These are phyloP conservation scores for Sugiyamaella sp. DNA, from an alignment of 1,139 yeast genomes.

Conservation along the genomic window DNA sequence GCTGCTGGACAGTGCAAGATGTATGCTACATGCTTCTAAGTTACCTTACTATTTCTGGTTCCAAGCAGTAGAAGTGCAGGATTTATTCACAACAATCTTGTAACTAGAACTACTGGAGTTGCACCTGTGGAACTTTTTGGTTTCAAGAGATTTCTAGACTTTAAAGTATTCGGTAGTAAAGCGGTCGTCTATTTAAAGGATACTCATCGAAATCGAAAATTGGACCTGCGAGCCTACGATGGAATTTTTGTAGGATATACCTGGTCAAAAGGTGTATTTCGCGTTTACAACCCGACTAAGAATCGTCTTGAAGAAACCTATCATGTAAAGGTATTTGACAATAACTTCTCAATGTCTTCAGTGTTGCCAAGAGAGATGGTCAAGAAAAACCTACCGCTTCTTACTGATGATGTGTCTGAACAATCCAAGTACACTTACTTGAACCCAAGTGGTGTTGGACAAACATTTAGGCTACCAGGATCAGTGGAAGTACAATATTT, in stretches of 20 bases:
- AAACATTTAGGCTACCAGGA: too few relatives aligned
- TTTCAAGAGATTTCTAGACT: not conserved
- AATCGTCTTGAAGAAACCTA: not conserved
- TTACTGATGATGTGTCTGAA: too few relatives aligned
- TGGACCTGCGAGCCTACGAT: not conserved
- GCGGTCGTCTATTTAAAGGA: not conserved
- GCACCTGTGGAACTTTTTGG: not conserved
- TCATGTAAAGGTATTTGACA: not conserved
- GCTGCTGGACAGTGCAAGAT: not conserved
- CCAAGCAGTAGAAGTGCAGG: not conserved
- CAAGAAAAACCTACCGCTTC: not conserved
- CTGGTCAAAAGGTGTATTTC: not conserved
- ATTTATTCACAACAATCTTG: not conserved
- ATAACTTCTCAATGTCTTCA: not conserved
- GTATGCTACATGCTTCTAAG: not conserved
- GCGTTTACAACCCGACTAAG: not conserved
- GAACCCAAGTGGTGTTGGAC: too few relatives aligned
- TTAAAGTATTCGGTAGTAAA: not conserved
- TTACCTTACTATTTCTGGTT: conserved; percentile 1
- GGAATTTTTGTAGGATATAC: not conserved
- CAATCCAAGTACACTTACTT: too few relatives aligned
- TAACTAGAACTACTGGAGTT: not conserved
- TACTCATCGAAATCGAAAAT: not conserved
- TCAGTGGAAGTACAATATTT: too few relatives aligned
- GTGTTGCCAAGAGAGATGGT: not conserved